Evolutionary conservation across 306 rosid species (phyloP).

Genomic region (Cucurbita moschata): DNA sequence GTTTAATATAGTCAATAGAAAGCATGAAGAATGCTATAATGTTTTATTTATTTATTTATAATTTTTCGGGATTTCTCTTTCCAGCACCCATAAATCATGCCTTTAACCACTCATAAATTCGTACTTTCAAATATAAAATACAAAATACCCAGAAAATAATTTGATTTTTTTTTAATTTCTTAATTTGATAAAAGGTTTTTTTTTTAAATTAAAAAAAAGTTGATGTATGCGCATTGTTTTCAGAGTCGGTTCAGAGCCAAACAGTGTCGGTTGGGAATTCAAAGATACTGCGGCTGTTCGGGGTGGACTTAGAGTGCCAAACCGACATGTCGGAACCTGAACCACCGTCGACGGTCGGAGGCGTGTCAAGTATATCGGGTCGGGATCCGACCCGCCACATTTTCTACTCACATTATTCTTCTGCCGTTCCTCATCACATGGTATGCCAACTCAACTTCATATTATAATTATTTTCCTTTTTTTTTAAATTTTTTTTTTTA

Average conservation of each 20-base stretch:
- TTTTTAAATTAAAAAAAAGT: no score
- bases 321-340: constrained; percentile 26
- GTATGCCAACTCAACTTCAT: constrained; percentile 29
- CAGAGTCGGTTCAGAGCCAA: constrained; percentile 30
- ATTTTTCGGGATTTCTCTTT: not conserved
- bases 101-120: not conserved
- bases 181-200: not conserved
- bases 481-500: not conserved
- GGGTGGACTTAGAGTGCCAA: constrained; percentile 89
- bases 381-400: constrained; percentile 23
- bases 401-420: constrained; percentile 19
- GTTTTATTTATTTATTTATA: not conserved
- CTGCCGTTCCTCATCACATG: constrained; percentile 35
- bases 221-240: constrained; percentile 25
- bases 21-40: not conserved
- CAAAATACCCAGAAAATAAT: not conserved
- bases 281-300: constrained; percentile 70
- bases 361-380: constrained; percentile 28
- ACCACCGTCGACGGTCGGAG: constrained; percentile 29
- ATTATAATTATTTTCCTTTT: not conserved
- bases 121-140: no score
- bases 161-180: not conserved
- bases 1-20: not conserved
- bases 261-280: constrained; percentile 41
- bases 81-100: not conserved